These are phyloP conservation scores for Debaryomyces robertsiae DNA, from an alignment of 1,139 yeast genomes.

Conservation along the genomic window DNA sequence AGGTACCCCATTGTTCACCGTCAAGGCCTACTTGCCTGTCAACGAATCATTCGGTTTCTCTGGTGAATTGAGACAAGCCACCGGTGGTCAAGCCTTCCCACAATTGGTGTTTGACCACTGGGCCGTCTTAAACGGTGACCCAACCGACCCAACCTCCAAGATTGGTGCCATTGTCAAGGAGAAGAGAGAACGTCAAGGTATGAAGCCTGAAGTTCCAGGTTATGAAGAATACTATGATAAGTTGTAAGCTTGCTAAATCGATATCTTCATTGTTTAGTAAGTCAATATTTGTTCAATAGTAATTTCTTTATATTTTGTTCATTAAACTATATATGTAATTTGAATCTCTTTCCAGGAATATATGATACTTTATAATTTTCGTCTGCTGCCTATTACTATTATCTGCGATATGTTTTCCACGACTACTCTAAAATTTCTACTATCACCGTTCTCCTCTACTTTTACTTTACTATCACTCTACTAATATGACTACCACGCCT, in stretches of 20 bases:
- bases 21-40: conserved; percentile 99
- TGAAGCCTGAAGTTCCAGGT: conserved; percentile 97
- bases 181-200: conserved; percentile 96
- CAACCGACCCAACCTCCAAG: conserved; percentile 88
- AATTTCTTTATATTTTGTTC: conserved; percentile 9
- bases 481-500: too few species aligned
- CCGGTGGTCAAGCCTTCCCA: conserved; percentile 99
- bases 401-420: too few species aligned
- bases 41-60: conserved; percentile 99
- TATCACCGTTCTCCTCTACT: too few species aligned
- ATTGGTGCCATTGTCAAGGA: conserved; percentile 91
- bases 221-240: conserved; percentile 99
- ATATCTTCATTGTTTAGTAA: conserved; percentile 10
- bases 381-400: not conserved
- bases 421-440: too few species aligned
- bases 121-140: conserved; percentile 89
- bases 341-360: conserved; percentile 12
- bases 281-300: conserved; percentile 9
- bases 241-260: conserved; percentile 58
- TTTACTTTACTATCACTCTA: too few species aligned
- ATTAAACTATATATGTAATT: conserved; percentile 11
- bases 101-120: conserved; percentile 99
- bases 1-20: conserved; percentile 99
- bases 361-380: conserved; percentile 10
- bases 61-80: conserved; percentile 98